Conservation (phyloP, 2,329 filamentous ascomycete genomes). For the Xylaria sp. region DNA sequence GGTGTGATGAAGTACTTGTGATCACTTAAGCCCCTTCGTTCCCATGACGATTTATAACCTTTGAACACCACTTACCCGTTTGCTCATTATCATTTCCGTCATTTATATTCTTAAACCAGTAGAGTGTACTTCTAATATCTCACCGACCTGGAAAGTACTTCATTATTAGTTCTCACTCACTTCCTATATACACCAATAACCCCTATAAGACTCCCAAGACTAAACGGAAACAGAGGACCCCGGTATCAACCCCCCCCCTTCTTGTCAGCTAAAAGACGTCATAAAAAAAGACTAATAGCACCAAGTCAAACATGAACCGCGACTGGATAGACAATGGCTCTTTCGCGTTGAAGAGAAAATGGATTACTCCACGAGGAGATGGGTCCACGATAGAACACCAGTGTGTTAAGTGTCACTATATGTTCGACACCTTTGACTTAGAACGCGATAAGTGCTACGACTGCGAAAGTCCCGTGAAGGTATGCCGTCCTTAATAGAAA, state of each 20-base stretch:
- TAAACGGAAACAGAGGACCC: neutral
- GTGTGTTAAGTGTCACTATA: conserved; percentile 11
- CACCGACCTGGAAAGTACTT: neutral
- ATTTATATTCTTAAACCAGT: neutral
- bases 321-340: neutral
- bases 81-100: neutral
- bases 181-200: neutral
- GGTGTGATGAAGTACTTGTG: neutral
- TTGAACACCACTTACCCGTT: neutral
- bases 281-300: no score
- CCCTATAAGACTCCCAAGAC: neutral
- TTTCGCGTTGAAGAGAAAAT: conserved; percentile 8
- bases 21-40: neutral
- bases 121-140: neutral
- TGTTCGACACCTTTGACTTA: conserved; percentile 24
- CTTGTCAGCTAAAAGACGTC: neutral
- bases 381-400: conserved; percentile 14
- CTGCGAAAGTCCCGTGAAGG: neutral
- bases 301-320: no score
- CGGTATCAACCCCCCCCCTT: neutral
- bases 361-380: neutral
- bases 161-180: neutral
- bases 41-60: neutral
- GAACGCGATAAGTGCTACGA: neutral
- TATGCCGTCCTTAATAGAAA: conserved; percentile 3